phyloP scores from a whole-genome alignment of 129 eudicot species.

The Lactuca sativa region DNA sequence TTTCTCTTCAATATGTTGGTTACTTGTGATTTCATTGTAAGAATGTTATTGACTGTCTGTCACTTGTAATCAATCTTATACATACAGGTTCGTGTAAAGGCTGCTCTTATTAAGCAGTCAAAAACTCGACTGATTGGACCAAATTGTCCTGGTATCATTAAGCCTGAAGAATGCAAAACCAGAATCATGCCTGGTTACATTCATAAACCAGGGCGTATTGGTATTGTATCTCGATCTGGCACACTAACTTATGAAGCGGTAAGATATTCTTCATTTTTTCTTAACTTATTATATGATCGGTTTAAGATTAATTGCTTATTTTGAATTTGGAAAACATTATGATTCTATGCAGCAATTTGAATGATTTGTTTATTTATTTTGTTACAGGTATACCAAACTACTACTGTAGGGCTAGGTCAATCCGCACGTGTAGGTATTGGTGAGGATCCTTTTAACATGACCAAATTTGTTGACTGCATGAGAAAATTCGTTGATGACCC shows the following conservation, averaged over 20 bases:
- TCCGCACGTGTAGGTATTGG: no score
- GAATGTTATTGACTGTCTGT: not conserved
- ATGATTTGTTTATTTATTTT: no score
- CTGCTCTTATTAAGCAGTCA: slow-evolving; percentile 84
- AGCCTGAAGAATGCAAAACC: slow-evolving; percentile 99
- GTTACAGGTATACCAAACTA: no score
- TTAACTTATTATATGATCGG: slow-evolving; percentile 3
- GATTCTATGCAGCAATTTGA: no score
- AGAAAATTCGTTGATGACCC: slow-evolving; percentile 91
- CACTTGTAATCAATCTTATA: not conserved
- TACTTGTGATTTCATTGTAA: not conserved
- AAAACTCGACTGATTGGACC: slow-evolving; percentile 96
- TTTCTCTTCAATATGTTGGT: not conserved
- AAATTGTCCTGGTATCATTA: slow-evolving; percentile 96
- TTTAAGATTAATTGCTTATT: not conserved
- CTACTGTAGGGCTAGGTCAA: no score
- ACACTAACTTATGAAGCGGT: no score
- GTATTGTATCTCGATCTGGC: no score
- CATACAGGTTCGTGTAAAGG: slow-evolving; percentile 85
- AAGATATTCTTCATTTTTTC: slow-evolving; percentile 18
- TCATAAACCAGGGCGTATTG: no score
- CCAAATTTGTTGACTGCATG: slow-evolving; percentile 96
- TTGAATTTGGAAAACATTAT: no score
- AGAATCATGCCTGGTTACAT: slow-evolving; percentile 95
- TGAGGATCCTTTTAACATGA: no score